A percentile compares a stretch with the other conserved stretches of the same genome.
Conservation (phyloP, 1,284 basidiomycete genomes). For the Rhodotorula sp. region DNA sequence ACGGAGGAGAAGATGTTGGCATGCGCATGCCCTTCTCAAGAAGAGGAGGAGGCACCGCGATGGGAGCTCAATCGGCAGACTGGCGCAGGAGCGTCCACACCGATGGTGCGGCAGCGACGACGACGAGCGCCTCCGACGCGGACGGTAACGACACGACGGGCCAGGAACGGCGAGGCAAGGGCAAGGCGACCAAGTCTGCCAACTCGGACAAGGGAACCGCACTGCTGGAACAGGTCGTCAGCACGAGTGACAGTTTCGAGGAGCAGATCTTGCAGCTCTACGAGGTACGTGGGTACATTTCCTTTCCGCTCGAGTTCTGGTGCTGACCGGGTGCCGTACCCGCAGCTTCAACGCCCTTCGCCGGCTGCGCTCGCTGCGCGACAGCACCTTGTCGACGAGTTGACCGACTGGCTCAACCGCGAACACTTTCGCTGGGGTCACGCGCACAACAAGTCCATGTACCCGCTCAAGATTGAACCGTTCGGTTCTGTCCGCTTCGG, state of each 20-base stretch:
- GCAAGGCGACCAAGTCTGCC: not conserved
- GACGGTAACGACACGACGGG: not conserved
- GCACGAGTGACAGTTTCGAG: conserved; percentile 1
- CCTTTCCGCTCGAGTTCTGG: too few species aligned
- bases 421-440: conserved; percentile 34
- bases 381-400: conserved; percentile 26
- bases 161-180: not conserved
- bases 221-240: conserved; percentile 4
- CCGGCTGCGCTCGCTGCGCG: conserved; percentile 27
- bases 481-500: conserved; percentile 43
- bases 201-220: not conserved
- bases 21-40: not conserved
- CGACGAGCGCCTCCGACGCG: not conserved
- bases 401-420: conserved; percentile 27
- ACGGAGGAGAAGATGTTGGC: not conserved
- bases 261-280: conserved; percentile 18
- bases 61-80: not conserved
- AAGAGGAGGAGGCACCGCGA: not conserved
- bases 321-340: not conserved
- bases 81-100: not conserved
- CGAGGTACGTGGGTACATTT: conserved; percentile 2
- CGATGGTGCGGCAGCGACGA: not conserved
- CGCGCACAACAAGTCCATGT: conserved; percentile 17
- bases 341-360: conserved; percentile 30
- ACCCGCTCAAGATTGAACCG: conserved; percentile 34